Conservation (phyloP, 2,329 filamentous ascomycete species). For the Fusarium guadeloupense region DNA sequence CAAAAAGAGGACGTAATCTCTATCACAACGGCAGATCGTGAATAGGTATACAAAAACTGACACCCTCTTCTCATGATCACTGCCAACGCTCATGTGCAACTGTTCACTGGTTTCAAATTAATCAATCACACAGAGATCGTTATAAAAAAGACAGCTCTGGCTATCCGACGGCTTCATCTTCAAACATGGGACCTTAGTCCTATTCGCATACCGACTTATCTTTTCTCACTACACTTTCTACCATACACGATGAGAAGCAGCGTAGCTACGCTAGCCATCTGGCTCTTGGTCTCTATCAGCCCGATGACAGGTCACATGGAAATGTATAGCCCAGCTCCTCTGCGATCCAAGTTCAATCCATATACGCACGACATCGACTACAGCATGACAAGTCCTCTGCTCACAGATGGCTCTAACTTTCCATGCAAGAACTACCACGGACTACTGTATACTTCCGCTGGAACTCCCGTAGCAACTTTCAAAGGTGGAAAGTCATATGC, state of each 20-base stretch:
- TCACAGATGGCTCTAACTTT: conserved; percentile 69
- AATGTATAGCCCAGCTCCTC: conserved; percentile 58
- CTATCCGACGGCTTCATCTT: too few species aligned
- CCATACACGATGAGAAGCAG: not conserved
- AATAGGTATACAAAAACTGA: not conserved
- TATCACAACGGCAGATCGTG: not conserved
- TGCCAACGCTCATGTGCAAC: not conserved
- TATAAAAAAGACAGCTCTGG: too few species aligned
- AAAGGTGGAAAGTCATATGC: too few species aligned
- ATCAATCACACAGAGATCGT: not conserved
- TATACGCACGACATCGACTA: too few species aligned
- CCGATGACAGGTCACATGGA: conserved; percentile 57
- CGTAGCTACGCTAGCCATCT: not conserved
- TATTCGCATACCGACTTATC: too few species aligned
- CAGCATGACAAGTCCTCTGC: conserved; percentile 73
- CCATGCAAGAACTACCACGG: conserved; percentile 75
- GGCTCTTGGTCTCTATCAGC: not conserved
- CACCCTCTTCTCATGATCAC: not conserved
- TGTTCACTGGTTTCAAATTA: not conserved
- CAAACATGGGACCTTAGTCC: too few species aligned
- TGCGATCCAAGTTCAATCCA: conserved; percentile 62
- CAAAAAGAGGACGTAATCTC: not conserved
- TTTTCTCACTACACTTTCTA: too few species aligned
- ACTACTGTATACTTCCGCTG: conserved; percentile 42
- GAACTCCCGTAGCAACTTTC: too few species aligned